These are phyloP conservation scores for Dactylellina cionopaga DNA, from an alignment of 2,329 filamentous ascomycete species.

Conservation along the genomic window DNA sequence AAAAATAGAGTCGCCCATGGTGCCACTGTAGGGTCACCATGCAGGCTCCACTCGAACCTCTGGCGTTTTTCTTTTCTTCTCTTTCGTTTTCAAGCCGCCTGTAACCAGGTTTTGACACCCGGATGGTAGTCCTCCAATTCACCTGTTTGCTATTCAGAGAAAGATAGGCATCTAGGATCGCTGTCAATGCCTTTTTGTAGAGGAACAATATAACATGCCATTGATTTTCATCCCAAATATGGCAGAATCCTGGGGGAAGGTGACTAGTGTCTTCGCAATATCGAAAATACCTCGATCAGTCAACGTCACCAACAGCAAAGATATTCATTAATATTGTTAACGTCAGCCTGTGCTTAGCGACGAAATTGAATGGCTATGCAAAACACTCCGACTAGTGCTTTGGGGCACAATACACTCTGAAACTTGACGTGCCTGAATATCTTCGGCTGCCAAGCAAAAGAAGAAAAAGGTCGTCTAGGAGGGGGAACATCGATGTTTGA, in stretches of 20 bases:
- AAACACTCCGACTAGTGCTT: conserved; percentile 26
- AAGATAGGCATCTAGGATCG: no score
- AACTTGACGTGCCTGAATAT: conserved; percentile 42
- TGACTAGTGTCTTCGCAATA: no score
- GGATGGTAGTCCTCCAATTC: conserved; percentile 4
- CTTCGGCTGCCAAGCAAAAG: no score
- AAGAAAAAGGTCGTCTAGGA: no score
- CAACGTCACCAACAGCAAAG: conserved; percentile 16
- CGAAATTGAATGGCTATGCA: conserved; percentile 24
- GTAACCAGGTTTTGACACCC: conserved; percentile 15
- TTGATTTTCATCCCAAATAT: conserved; percentile 1
- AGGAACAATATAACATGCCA: conserved; percentile 18
- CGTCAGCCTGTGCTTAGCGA: not conserved
- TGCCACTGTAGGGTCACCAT: conserved; percentile 47
- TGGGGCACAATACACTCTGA: conserved; percentile 48
- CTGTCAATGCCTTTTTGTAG: conserved; percentile 20
- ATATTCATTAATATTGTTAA: conserved; percentile 4
- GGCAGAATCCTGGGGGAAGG: conserved; percentile 24
- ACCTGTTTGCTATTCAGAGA: conserved; percentile 15
- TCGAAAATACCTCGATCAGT: no score
- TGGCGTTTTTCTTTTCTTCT: not conserved
- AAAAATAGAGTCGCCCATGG: conserved; percentile 46
- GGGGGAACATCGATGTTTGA: not conserved
- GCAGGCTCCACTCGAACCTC: conserved; percentile 39
- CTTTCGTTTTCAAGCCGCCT: conserved; percentile 33